Evolutionary conservation across 1,284 basidiomycete species (phyloP), one percentile per base, ranked within the genome.

Genomic region (Ganoderma lucidum): DNA sequence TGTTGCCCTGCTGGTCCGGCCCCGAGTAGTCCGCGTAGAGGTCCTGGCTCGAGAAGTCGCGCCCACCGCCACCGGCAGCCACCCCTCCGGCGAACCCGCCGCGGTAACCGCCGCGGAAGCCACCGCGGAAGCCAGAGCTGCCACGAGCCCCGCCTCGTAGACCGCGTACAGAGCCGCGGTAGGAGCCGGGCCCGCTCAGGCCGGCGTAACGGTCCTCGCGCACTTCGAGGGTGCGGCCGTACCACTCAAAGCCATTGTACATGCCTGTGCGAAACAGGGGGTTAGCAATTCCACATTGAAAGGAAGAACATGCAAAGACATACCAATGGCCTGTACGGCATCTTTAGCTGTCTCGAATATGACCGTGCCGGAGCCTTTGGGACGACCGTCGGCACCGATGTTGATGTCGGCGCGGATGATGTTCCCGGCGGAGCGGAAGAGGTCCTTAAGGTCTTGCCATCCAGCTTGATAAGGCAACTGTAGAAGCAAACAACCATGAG

Each of bases 401-500:
- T 96, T 96, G 76, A 98, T 93, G 79, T 99, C 97, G 67, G 97
- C 96, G 51, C 97, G 90, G 70, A 98, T 90, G 75, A 98, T 96
- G 78, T 94, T 95, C 35, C 97, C 97, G 51, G 97, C 95, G 41
- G 94, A 90, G 66, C 97, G 91, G 90, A 99, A 98, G 41, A 99
- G 85, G 80, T 99, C 97, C 80, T 99, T 99, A 69, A 99, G 86
- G 79, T 99, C 97, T 81, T 99, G 97, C 97, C 97, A 99, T 51
- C 96, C 96, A 41, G 96, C 96, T 81, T 96, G 95, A 78, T 95
- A 95, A 0, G 97, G 97, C 30, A 98, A 82, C 96, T 98, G 75
- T 9, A 69, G 45, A 4, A 59, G 55, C 14, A 39, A 69, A 48
- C 2, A 56, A 56, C 14, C 39, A 30, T 63, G 44, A 63, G 56